phyloP scores from a whole-genome alignment of 2,329 filamentous ascomycete species.

The Pseudocercospora fijiensis region DNA sequence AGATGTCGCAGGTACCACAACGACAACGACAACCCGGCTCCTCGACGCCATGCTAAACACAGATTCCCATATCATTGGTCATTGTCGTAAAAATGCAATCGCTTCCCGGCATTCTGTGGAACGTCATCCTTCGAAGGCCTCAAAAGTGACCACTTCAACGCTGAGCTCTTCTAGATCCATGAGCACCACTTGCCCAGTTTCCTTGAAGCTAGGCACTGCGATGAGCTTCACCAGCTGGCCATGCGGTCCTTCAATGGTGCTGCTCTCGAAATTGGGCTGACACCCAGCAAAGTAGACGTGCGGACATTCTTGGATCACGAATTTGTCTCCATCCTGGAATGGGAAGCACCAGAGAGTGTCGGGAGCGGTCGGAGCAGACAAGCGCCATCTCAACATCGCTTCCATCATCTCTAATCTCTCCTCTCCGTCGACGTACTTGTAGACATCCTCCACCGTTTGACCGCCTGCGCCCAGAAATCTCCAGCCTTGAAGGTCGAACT shows the following conservation, averaged over 20 bases:
- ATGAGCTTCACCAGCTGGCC: constrained; percentile 74
- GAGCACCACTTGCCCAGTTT: constrained; percentile 76
- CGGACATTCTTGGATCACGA: constrained; percentile 80
- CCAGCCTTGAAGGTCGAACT: constrained; percentile 88
- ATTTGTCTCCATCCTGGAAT: constrained; percentile 89
- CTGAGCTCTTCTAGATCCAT: constrained; percentile 84
- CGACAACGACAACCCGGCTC: background rate
- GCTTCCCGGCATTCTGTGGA: background rate
- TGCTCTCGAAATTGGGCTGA: constrained; percentile 62
- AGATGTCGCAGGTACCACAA: background rate
- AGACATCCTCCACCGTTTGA: constrained; percentile 90
- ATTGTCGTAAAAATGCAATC: background rate
- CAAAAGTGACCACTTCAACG: constrained; percentile 66
- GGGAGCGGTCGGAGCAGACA: constrained; percentile 87
- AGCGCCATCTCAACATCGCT: constrained; percentile 87
- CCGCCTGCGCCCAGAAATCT: constrained; percentile 81
- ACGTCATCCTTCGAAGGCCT: constrained; percentile 35
- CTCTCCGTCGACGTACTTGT: constrained; percentile 76
- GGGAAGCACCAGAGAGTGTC: constrained; percentile 97
- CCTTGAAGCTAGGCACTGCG: constrained; percentile 77
- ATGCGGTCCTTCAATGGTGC: constrained; percentile 51
- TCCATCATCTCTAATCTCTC: constrained; percentile 88
- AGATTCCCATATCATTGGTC: background rate
- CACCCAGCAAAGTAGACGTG: constrained; percentile 79
- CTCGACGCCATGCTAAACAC: background rate